A percentile compares a stretch with the other conserved stretches of the same genome.
Conservation (phyloP, 2,329 filamentous ascomycete species). For the Aspergillus sergii region DNA sequence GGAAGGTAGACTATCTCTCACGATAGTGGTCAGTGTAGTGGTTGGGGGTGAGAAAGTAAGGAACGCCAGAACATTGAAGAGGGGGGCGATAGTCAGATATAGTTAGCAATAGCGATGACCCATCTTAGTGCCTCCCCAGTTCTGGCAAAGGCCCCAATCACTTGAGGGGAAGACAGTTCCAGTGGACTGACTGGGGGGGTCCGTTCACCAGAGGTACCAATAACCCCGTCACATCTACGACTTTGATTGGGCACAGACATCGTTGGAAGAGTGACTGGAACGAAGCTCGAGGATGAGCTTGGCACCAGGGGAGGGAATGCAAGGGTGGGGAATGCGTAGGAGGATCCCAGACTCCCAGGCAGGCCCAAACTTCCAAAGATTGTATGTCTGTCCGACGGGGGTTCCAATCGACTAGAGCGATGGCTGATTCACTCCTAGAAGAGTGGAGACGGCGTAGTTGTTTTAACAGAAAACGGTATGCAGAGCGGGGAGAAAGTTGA, state of each 20-base stretch:
- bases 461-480: not conserved
- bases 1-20: not conserved
- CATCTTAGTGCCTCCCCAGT: constrained; percentile 1
- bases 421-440: not conserved
- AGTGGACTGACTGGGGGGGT: constrained; percentile 15
- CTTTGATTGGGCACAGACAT: constrained; percentile 20
- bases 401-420: constrained; percentile 10
- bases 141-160: constrained; percentile 3
- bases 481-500: not conserved
- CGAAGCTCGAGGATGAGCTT: constrained; percentile 19
- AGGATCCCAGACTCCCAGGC: constrained; percentile 10
- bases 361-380: not conserved
- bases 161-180: not conserved
- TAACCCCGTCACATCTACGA: not conserved
- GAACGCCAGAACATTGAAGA: constrained; percentile 14
- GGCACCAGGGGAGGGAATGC: constrained; percentile 16
- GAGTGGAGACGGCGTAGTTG: not conserved
- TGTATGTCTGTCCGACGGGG: not conserved
- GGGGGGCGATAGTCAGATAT: constrained; percentile 26
- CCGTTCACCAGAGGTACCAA: constrained; percentile 19
- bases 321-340: constrained; percentile 14
- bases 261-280: constrained; percentile 8
- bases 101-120: constrained; percentile 16
- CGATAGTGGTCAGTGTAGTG: constrained; percentile 2
- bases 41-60: constrained; percentile 15